These are phyloP conservation scores for Talaromyces nanjingensis DNA, from an alignment of 495 filamentous ascomycete species.

Conservation along the genomic window DNA sequence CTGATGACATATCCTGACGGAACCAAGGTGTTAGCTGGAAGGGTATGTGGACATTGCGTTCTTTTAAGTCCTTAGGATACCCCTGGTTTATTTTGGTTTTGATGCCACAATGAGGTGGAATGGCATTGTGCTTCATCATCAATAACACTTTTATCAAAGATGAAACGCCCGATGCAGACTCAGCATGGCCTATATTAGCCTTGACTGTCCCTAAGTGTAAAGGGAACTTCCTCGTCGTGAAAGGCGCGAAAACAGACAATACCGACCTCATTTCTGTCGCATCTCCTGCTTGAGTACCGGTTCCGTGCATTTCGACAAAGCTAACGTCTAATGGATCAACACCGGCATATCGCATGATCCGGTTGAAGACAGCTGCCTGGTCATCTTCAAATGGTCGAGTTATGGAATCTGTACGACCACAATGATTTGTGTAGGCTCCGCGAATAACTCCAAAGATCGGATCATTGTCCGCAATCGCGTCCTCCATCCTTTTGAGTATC, in stretches of 20 bases:
- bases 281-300: slow-evolving; percentile 39
- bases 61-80: slow-evolving; percentile 18
- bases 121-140: slow-evolving; percentile 23
- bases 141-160: slow-evolving; percentile 28
- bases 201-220: slow-evolving; percentile 29
- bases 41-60: slow-evolving; percentile 27
- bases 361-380: slow-evolving; percentile 36
- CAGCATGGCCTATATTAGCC: slow-evolving; percentile 34
- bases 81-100: slow-evolving; percentile 35
- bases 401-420: slow-evolving; percentile 67
- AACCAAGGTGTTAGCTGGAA: slow-evolving; percentile 16
- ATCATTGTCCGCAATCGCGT: slow-evolving; percentile 66
- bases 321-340: slow-evolving; percentile 41
- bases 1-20: slow-evolving; percentile 4
- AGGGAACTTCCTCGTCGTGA: slow-evolving; percentile 2
- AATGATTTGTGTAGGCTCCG: slow-evolving; percentile 66
- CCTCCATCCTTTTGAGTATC: slow-evolving; percentile 66
- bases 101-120: slow-evolving; percentile 34
- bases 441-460: slow-evolving; percentile 63
- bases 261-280: slow-evolving; percentile 24
- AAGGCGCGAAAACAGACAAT: slow-evolving; percentile 19
- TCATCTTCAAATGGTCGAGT: slow-evolving; percentile 42
- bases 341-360: slow-evolving; percentile 34
- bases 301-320: slow-evolving; percentile 46
- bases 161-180: slow-evolving; percentile 26